These are phyloP conservation scores for Apophysomyces variabilis DNA, from an alignment of 371 early-diverging fungal genomes.

Conservation along the genomic window DNA sequence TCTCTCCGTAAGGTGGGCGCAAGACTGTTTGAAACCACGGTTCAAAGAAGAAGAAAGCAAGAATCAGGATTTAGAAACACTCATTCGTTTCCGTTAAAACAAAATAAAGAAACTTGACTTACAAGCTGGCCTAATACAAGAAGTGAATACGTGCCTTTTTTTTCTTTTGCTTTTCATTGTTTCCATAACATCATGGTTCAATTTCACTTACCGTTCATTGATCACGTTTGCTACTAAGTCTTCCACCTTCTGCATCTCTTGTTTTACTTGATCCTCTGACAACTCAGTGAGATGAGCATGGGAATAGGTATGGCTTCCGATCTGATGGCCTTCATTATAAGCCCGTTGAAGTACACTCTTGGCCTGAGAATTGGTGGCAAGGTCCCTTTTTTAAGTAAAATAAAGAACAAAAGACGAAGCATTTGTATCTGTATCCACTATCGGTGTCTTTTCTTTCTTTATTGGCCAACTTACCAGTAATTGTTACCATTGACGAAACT, in stretches of 20 bases:
- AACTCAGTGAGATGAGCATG: conserved; percentile 21
- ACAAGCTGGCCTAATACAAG: conserved; percentile 2
- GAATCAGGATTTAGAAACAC: background rate
- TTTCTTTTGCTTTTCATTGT: background rate
- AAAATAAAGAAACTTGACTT: conserved; percentile 11
- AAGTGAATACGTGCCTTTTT: no score
- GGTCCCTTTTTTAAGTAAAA: background rate
- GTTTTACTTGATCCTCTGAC: background rate
- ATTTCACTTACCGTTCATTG: background rate
- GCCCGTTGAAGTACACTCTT: conserved; percentile 41
- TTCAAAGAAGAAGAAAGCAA: conserved; percentile 22
- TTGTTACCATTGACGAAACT: conserved; percentile 10
- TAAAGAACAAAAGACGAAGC: background rate
- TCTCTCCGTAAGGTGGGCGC: conserved; percentile 54
- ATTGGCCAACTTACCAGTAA: background rate
- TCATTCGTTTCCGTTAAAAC: background rate
- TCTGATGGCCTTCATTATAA: conserved; percentile 47
- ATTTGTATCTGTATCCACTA: background rate
- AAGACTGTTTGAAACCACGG: conserved; percentile 26
- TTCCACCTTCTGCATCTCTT: background rate
- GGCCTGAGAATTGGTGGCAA: conserved; percentile 25
- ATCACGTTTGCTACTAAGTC: background rate
- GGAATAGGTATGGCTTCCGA: conserved; percentile 53
- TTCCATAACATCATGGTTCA: background rate
- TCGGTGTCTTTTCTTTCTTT: background rate